Percentiles rank a stretch among this genome's conserved stretches.
Conservation (phyloP, 139 green algal species). For the Coelastrella sp. region DNA sequence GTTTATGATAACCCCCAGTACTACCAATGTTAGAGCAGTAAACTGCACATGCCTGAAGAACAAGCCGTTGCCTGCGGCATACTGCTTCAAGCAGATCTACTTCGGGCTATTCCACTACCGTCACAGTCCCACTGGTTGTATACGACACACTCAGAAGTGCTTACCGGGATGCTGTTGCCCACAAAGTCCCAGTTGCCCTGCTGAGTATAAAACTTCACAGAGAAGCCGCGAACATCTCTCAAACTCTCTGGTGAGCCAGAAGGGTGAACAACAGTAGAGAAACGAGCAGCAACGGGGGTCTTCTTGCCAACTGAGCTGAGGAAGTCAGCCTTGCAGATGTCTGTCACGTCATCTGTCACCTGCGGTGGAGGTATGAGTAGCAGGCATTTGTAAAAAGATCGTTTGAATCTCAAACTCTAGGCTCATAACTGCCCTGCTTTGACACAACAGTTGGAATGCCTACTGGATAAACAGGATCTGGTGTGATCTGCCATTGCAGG, state of each 20-base stretch:
- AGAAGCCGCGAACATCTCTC: conserved; percentile 74
- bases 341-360: conserved; percentile 49
- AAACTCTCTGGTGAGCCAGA: conserved; percentile 68
- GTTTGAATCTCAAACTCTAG: too few species aligned
- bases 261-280: conserved; percentile 72
- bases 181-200: conserved; percentile 76
- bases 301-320: conserved; percentile 63
- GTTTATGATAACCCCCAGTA: too few species aligned
- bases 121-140: background rate
- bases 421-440: too few species aligned
- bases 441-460: too few species aligned
- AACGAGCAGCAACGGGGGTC: conserved; percentile 66
- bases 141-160: background rate
- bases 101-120: too few species aligned
- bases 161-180: conserved; percentile 75
- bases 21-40: too few species aligned
- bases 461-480: too few species aligned
- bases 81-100: too few species aligned
- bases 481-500: too few species aligned
- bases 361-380: background rate
- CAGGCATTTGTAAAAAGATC: background rate
- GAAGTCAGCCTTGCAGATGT: conserved; percentile 71
- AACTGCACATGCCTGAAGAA: too few species aligned
- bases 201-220: conserved; percentile 80
- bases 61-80: too few species aligned